Evolutionary conservation across 2,329 filamentous ascomycete species (phyloP).

Genomic region (Cytospora piceicola): DNA sequence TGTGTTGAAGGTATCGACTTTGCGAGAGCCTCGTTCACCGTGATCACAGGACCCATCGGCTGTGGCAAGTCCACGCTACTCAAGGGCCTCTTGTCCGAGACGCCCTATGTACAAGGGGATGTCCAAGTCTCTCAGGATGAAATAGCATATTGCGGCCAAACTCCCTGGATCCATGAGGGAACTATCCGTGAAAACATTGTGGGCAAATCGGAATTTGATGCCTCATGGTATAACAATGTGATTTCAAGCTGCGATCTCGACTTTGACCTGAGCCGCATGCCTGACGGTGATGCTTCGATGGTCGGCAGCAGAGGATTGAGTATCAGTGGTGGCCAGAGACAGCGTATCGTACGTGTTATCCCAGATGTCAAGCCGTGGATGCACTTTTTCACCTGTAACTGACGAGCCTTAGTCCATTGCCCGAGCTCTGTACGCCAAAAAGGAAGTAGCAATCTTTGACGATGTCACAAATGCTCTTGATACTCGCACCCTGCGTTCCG

Average conservation of each 20-base stretch:
- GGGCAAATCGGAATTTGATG: conserved; percentile 23
- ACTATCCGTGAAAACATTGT: conserved; percentile 32
- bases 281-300: conserved; percentile 19
- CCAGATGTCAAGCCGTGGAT: not conserved
- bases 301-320: conserved; percentile 27
- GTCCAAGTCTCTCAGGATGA: not conserved
- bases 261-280: conserved; percentile 23
- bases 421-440: conserved; percentile 49
- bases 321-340: conserved; percentile 32
- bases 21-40: not conserved
- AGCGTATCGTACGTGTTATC: conserved; percentile 4
- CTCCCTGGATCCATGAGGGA: conserved; percentile 33
- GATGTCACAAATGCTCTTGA: conserved; percentile 52
- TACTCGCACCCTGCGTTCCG: conserved; percentile 44
- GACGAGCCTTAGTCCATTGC: conserved; percentile 40
- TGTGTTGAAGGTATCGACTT: not conserved
- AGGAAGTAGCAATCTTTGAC: conserved; percentile 48
- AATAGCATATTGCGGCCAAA: conserved; percentile 33
- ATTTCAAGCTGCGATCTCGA: conserved; percentile 25
- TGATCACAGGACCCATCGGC: not conserved
- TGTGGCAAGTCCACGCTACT: not conserved
- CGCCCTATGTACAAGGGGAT: not conserved
- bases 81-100: not conserved
- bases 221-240: conserved; percentile 26
- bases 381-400: not conserved